Evolutionary conservation across 352 stramenopile species (phyloP).

Genomic region (Peronospora belbahrii): DNA sequence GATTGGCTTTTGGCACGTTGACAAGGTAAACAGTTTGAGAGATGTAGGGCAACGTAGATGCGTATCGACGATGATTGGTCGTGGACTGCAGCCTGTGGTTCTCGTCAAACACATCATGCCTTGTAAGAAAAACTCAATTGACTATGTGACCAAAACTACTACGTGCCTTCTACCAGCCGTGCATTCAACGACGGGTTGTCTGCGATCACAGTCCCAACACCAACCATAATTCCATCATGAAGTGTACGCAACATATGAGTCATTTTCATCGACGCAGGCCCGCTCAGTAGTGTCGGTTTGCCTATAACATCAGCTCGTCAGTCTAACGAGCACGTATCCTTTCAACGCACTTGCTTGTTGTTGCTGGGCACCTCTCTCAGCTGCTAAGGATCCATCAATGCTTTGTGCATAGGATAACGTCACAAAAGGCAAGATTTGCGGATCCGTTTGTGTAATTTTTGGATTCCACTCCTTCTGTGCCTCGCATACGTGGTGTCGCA

Average conservation of each 20-base stretch:
- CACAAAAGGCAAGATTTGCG: slow-evolving; percentile 44
- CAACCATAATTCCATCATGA: slow-evolving; percentile 85
- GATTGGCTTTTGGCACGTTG: slow-evolving; percentile 60
- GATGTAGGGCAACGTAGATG: slow-evolving; percentile 47
- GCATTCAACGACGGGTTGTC: slow-evolving; percentile 86
- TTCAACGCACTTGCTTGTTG: background rate
- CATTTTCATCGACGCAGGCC: slow-evolving; percentile 72
- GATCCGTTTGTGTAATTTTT: background rate
- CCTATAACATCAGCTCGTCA: slow-evolving; percentile 22
- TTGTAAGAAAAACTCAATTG: background rate
- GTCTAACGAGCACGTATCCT: background rate
- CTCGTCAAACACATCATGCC: background rate
- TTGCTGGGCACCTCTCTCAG: slow-evolving; percentile 37
- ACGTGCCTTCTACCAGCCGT: slow-evolving; percentile 45
- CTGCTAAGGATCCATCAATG: slow-evolving; percentile 78
- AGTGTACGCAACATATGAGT: slow-evolving; percentile 81
- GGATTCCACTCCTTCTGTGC: slow-evolving; percentile 21
- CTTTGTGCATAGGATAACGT: slow-evolving; percentile 88
- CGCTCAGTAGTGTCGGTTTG: slow-evolving; percentile 61
- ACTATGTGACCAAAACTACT: background rate
- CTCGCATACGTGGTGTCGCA: slow-evolving; percentile 23
- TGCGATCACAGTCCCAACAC: slow-evolving; percentile 71
- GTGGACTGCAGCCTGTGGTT: slow-evolving; percentile 44
- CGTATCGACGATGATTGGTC: slow-evolving; percentile 72
- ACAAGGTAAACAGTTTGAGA: slow-evolving; percentile 75